Base-by-base conservation (phyloP, 305 asterid genomes). In the Withania somnifera region DNA sequence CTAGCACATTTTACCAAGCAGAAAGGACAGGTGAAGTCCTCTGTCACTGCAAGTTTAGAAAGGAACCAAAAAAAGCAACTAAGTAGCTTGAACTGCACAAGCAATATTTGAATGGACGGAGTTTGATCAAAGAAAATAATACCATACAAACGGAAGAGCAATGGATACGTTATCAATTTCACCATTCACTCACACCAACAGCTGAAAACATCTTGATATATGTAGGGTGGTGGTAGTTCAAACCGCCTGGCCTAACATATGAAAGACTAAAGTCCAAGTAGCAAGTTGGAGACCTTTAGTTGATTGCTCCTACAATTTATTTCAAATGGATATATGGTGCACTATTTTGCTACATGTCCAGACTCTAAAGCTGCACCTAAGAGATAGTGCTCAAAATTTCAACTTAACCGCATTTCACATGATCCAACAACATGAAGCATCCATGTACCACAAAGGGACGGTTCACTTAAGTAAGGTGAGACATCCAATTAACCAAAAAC, bases 1-100 rank as follows among this genome's bases (percentile, higher is more conserved):
- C 97, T 92, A 82, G 93, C 97, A 87, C 99, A 95, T 89, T 90
- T 93, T 82, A 92, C 97, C 97, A 97, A 93, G 90, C 99, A 97
- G 89, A 97, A 93, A 85, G 99, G 95, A 93, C 99, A 97, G 9
- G 98, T 63, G 84, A 97, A 97, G 88, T 97, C 98, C 87, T 97
- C 99, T 19, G 98, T 97, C 86, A 97, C 99, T 97, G 97, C 86
- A 85, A 83, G 82, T 40, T 79, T 60, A 84, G 88, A 80, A 22
- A 50, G 45, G 42, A 2, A 26, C 5, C 9, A 36, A 34, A 56
- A 19, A 82, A 82, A 85, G 87, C 90, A 85, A 86, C 80, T 87
- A 61, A 84, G 85, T 78, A 77, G 67, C 80, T 80, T 60, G 73
- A 69, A 82, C 82, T 77, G 79, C 53, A 83, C 83, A 67, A 82